Conservation (phyloP, 345 rosid species). For the Moringa oleifera region DNA sequence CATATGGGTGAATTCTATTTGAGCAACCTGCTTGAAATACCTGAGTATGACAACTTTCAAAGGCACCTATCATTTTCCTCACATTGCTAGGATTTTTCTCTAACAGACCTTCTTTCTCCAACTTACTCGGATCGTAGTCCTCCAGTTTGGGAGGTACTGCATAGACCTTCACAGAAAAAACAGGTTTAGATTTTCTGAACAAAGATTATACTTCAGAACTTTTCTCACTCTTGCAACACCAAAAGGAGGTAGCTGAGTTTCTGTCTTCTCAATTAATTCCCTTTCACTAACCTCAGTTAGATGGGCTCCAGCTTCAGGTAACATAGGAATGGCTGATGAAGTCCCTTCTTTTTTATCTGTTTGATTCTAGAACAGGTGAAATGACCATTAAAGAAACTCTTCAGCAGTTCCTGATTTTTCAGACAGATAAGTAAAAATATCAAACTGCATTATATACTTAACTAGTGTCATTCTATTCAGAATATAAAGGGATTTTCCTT, state of each 20-base stretch:
- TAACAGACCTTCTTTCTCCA: slow-evolving; percentile 20
- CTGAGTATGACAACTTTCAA: slow-evolving; percentile 64
- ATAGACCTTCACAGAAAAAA: slow-evolving; percentile 12
- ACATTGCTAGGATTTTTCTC: slow-evolving; percentile 52
- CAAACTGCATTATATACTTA: slow-evolving; percentile 25
- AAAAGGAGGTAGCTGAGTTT: slow-evolving; percentile 13
- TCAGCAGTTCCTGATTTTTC: background rate
- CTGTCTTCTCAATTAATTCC: slow-evolving; percentile 2
- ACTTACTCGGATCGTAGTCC: slow-evolving; percentile 12
- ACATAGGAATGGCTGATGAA: slow-evolving; percentile 14
- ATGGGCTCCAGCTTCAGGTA: slow-evolving; percentile 6
- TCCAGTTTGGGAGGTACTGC: slow-evolving; percentile 12
- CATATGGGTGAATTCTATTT: slow-evolving; percentile 2
- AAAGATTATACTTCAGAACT: slow-evolving; percentile 8
- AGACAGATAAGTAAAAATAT: slow-evolving; percentile 13
- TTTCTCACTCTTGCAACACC: slow-evolving; percentile 17
- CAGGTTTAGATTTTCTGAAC: slow-evolving; percentile 12
- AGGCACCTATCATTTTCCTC: slow-evolving; percentile 68
- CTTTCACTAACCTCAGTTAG: slow-evolving; percentile 11
- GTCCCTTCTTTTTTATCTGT: slow-evolving; percentile 31
- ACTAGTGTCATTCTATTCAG: slow-evolving; percentile 33
- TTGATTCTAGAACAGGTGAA: slow-evolving; percentile 33
- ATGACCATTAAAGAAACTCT: slow-evolving; percentile 30
- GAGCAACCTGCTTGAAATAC: slow-evolving; percentile 25
- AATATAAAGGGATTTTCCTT: slow-evolving; percentile 13